Base-by-base conservation (phyloP, 305 asterid genomes). In the Plantago lanceolata region DNA sequence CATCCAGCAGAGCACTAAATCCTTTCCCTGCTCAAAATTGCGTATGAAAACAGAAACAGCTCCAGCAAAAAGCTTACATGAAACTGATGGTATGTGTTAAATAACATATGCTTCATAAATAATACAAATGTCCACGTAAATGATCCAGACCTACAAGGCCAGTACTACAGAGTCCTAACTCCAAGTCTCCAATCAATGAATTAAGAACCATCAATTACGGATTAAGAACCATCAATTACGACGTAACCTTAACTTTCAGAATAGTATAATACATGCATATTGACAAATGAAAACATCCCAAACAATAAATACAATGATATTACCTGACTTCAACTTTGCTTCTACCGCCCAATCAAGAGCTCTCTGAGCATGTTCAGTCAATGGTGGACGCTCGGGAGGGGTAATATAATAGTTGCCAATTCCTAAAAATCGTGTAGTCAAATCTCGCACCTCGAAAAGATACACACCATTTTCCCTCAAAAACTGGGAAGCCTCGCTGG, bases 291-390 rank as follows among this genome's bases (percentile, higher is more conserved):
- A 35, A 35, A 6, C 12, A 6, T 35, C 7, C 3, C 2, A 40
- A 40, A 40, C 15, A 12, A 11, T 12, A 40, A 62, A 53, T 60
- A 24, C 37, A 61, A n/a, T 7, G 26, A 2, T 35, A 51, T 20
- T 73, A 92, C 98, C 98, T 70, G 97, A 87, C 73, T 89, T 92
- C 68, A 87, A 68, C 81, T 89, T 89, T 81, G 82, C 94, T 49
- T 82, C 82, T 64, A 83, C 66, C 48, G 96, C 96, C 95, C 95
- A 87, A 70, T 89, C 89, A 73, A 92, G 82, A 69, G 95, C 96
- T 78, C 78, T 84, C 70, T 72, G 95, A 76, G 98, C 98, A 56
- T 79, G 88, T 77, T 80, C 84, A 16, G 95, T 89, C 79, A 89
- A 78, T 19, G 98, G 96, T 61, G 97, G 98, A 73, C 79, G 83